Evolutionary conservation across 2,329 filamentous ascomycete genomes (phyloP).

Genomic region (Colletotrichum tofieldiae): DNA sequence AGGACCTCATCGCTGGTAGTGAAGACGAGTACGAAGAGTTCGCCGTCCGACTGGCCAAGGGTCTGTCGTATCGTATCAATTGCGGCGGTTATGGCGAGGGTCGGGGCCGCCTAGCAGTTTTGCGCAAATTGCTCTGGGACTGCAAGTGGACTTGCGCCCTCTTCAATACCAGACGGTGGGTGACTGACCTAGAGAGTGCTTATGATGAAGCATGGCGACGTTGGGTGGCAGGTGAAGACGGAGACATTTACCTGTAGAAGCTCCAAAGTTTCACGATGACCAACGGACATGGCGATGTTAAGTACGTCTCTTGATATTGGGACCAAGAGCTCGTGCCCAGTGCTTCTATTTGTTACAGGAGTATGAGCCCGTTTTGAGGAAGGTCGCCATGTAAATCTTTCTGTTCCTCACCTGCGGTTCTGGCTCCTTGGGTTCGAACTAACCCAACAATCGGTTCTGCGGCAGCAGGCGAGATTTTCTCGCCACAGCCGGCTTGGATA

Average conservation of each 20-base stretch:
- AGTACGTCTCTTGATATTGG: not conserved
- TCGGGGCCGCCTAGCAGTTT: slow-evolving; percentile 80
- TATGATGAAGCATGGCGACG: slow-evolving; percentile 90
- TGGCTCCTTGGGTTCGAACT: not conserved
- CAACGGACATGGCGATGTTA: slow-evolving; percentile 1
- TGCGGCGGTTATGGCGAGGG: slow-evolving; percentile 66
- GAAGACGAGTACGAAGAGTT: slow-evolving; percentile 89
- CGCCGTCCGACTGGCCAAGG: slow-evolving; percentile 77
- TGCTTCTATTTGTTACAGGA: not conserved
- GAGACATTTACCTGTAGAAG: slow-evolving; percentile 85
- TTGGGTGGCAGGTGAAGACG: slow-evolving; percentile 90
- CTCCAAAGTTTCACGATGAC: not conserved
- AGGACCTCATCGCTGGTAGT: slow-evolving; percentile 82
- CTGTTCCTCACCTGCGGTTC: not conserved
- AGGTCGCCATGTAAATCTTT: not conserved
- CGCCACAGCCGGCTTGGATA: not conserved
- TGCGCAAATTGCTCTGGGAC: slow-evolving; percentile 87
- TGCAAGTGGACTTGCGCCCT: slow-evolving; percentile 88
- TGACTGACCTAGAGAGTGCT: slow-evolving; percentile 87
- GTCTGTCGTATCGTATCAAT: slow-evolving; percentile 71
- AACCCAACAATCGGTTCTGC: no score
- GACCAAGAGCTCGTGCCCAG: slow-evolving; percentile 4
- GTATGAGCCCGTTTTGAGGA: not conserved
- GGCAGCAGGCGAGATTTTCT: not conserved
- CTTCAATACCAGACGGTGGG: slow-evolving; percentile 94